Evolutionary conservation across 352 stramenopile genomes (phyloP), one percentile per base, ranked within the genome.

Genomic region (Blastocystis sp.): DNA sequence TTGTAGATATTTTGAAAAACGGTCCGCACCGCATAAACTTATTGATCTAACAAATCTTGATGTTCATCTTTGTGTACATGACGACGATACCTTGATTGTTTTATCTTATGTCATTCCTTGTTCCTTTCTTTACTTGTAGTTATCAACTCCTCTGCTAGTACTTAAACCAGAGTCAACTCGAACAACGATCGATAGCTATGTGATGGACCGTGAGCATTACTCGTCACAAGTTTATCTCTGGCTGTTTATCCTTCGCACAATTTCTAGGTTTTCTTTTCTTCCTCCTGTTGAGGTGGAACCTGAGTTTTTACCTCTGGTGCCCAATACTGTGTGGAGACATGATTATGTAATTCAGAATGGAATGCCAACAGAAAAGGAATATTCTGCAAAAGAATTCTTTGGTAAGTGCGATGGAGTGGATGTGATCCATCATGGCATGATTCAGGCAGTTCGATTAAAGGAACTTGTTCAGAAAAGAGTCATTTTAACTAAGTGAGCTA

Each of bases 1-100:
- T 16, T 30, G n/a, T 45, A 81, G 70, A 41, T 81, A 81, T 47
- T 81, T 81, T 39, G 43, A 63, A 8, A 81, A 64, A 26, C 70
- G 45, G 1, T n/a, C 70, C 2, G 41, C 26, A 34, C 37, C 65
- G 0, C 70, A 81, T 43, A 47, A 54, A 24, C 45, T 63, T 20
- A 81, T 65, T 5, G 70, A 81, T 41, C 70, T 81, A 3, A 81
- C 70, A 13, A 81, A 81, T 39, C 45, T 81, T 39, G 50, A 81
- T 39, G 70, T 81, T n/a, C 34, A 62, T 11, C 70, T 81, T 7
- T 65, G 7, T 39, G 45, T 45, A 6, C 20, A 62, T 65, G 70
- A 63, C 16, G 70, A 65, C 6, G 18, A 16, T 9, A 64, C 45
- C 2, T 64, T 65, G 39, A 24, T 81, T 20, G 34, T 47, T 34